These are phyloP conservation scores for Malassezia sympodialis DNA, from an alignment of 1,284 basidiomycete genomes.

Conservation along the genomic window DNA sequence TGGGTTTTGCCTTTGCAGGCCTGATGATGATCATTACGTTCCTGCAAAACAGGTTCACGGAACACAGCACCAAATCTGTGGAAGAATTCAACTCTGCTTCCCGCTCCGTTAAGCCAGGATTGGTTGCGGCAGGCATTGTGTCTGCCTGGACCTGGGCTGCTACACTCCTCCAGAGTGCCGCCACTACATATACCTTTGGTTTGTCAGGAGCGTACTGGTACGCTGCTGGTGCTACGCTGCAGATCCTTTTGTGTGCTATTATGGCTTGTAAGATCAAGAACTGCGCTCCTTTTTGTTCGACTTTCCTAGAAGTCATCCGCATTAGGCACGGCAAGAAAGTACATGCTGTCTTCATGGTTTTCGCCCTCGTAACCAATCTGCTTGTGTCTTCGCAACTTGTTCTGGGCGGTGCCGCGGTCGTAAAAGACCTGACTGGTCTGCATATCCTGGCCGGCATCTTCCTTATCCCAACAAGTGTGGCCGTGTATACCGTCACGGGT, in stretches of 20 bases:
- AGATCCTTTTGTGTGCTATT: conserved; percentile 59
- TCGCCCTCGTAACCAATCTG: conserved; percentile 62
- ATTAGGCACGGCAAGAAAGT: conserved; percentile 64
- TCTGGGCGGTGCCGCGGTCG: conserved; percentile 39
- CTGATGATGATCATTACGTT: conserved; percentile 38
- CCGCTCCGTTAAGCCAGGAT: conserved; percentile 60
- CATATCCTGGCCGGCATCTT: conserved; percentile 34
- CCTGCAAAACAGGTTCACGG: conserved; percentile 37
- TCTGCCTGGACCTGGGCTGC: conserved; percentile 50
- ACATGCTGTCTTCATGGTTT: conserved; percentile 69
- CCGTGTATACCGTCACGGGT: conserved; percentile 37
- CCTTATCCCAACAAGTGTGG: conserved; percentile 38
- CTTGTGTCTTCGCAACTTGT: conserved; percentile 42
- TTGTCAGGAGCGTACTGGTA: conserved; percentile 29
- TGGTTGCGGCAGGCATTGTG: conserved; percentile 81
- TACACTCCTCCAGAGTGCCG: conserved; percentile 57
- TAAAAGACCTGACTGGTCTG: conserved; percentile 54
- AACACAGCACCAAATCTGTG: conserved; percentile 22
- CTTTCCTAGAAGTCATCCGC: conserved; percentile 60
- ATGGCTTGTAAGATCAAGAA: conserved; percentile 54
- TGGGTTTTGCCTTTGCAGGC: conserved; percentile 27
- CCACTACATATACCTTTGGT: conserved; percentile 50
- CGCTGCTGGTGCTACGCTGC: conserved; percentile 52
- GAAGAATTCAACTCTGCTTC: conserved; percentile 44
- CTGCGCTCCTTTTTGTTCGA: conserved; percentile 57